Base-by-base conservation (phyloP, 2,329 filamentous ascomycete species). In the Fusarium concolor region DNA sequence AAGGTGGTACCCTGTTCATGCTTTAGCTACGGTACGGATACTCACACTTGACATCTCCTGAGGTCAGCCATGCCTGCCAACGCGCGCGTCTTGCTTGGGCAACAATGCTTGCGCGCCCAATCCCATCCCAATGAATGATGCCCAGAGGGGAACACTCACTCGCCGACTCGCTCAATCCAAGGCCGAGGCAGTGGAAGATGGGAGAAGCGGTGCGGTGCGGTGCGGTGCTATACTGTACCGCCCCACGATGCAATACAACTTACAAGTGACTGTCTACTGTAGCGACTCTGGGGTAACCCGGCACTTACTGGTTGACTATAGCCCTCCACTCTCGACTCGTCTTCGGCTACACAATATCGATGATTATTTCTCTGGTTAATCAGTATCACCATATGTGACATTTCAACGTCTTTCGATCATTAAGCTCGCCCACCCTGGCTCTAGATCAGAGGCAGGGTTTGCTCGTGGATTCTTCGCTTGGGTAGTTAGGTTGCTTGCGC, bases 1-100 rank as follows among this genome's bases (percentile, higher is more conserved):
- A 70, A 69, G 76, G 76, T 73, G 74, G 71, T 77, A 67, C 76
- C 76, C 76, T 78, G 76, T 24, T 31, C 37, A 20, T 26, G 9
- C 26, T 10, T 26, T 26, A 26, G 26, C 26, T 26, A 26, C 26
- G 26, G 26, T 29, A 51, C 47, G 22, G 22, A 22, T 29, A 22
- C 49, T 33, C 67, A 56, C 52, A 56, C 59, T 69, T 58, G 50
- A 53, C 73, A 74, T 71, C 67, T 70, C 69, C 68, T 71, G 69
- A 72, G 63, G 67, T 69, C 71, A 69, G 71, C 57, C 64, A 66
- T 71, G 67, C 66, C 72, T 71, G 67, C 66, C 72, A 71, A 65
- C 71, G 59, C 66, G 26, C 26, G 26, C 8, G 70, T 51, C 72
- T 10, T 8, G 5, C 47, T 74, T 76, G 75, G 76, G 75, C 76